Conservation (phyloP, 768 basidiomycete species). For the Tricholoma sp. region DNA sequence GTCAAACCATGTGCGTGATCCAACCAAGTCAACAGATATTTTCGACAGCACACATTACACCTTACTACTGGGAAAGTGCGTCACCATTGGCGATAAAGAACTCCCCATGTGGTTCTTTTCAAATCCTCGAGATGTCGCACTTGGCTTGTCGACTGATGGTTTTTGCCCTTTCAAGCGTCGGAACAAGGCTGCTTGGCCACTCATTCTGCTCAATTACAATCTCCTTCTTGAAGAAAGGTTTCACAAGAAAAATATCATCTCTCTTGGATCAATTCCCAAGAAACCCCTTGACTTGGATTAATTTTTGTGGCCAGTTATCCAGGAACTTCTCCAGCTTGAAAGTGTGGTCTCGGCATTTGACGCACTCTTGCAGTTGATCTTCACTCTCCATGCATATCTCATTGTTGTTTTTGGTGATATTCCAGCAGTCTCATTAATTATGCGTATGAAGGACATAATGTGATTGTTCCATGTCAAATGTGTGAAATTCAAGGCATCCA, state of each 20-base stretch:
- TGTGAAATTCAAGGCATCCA: neutral
- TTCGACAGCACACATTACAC: conserved; percentile 29
- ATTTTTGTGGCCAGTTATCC: neutral
- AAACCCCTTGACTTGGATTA: conserved; percentile 21
- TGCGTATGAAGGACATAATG: neutral
- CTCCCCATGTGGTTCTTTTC: conserved; percentile 25
- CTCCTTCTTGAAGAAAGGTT: conserved; percentile 20
- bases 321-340: conserved; percentile 27
- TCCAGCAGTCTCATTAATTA: conserved; percentile 16
- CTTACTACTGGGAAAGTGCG: conserved; percentile 12
- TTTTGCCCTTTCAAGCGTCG: conserved; percentile 28
- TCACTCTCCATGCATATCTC: conserved; percentile 11
- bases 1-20: conserved; percentile 3
- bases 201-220: conserved; percentile 31
- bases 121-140: conserved; percentile 30
- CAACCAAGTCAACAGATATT: conserved; percentile 22
- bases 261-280: conserved; percentile 32
- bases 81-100: conserved; percentile 21
- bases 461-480: neutral
- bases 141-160: conserved; percentile 34
- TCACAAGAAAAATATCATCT: conserved; percentile 21
- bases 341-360: conserved; percentile 25
- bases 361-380: conserved; percentile 7
- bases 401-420: conserved; percentile 18
- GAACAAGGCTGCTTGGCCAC: conserved; percentile 28